Evolutionary conservation across 805 yeast genomes (phyloP), one percentile per base, ranked within the genome.

Genomic region (Sporopachydermia quercuum): DNA sequence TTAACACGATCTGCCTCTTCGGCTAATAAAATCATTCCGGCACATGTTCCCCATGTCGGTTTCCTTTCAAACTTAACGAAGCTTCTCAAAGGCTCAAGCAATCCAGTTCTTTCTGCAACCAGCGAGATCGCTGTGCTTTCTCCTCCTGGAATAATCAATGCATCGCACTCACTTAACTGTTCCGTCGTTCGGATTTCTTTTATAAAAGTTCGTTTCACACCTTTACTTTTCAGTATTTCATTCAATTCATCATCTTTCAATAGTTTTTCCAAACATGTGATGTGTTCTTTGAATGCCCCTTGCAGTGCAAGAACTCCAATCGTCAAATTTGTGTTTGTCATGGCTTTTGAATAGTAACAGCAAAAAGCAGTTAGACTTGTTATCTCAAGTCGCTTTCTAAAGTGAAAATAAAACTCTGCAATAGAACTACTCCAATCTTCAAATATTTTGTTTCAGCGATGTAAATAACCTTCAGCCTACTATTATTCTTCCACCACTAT

Each of bases 31-130:
- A 82, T 81, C 47, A 82, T 60, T 2, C 93, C 93, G 2, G 93
- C 93, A 56, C 93, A 82, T 1, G 93, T 82, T 0, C 93, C 93
- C 93, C 93, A 82, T 8, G 74, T 68, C 1, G 82, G 76, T 44
- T 68, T 70, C 15, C 60, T 58, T 4, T 17, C 42, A 5, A 50
- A 58, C 37, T 66, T 62, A 16, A 76, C 71, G 53, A 70, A 74
- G 8, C 60, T 52, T 34, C 64, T 56, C 40, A 81, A 58, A 2
- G 80, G 78, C 17, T 65, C 63, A 15, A 76, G 57, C 49, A 81
- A 51, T 1, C 71, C 70, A 0, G 76, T 68, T 40, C 85, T 59
- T 52, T 78, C 79, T 1, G 89, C 79, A 27, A 81, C 71, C 18
- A 78, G 59, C 0, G 87, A 76, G 46, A 82, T 80, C 2, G 83